These are phyloP conservation scores for Solanum megistacrolobum DNA, from an alignment of 257 asterid genomes.

Conservation along the genomic window DNA sequence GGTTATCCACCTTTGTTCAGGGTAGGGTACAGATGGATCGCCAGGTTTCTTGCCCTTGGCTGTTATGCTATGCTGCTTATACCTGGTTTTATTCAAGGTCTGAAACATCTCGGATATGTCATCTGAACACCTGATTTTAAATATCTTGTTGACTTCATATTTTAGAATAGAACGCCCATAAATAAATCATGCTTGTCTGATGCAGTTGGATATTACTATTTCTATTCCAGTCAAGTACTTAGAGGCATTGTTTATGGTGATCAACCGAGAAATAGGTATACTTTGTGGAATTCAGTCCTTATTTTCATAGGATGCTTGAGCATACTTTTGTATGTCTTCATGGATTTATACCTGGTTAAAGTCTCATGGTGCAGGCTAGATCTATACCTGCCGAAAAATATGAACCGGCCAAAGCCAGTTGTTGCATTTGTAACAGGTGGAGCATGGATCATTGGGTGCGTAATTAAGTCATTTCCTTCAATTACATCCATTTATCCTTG, in stretches of 20 bases:
- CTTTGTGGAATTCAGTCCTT: background rate
- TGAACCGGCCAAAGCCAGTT: constrained; percentile 76
- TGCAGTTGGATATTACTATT: constrained; percentile 91
- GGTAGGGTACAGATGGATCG: constrained; percentile 87
- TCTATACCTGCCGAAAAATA: constrained; percentile 67
- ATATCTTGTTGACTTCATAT: background rate
- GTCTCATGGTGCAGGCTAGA: constrained; percentile 55
- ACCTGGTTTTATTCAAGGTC: constrained; percentile 97
- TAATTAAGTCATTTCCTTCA: background rate
- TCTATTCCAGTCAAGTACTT: constrained; percentile 60
- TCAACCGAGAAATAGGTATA: constrained; percentile 87
- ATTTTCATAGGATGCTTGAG: background rate
- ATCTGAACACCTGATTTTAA: background rate
- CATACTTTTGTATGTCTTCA: background rate
- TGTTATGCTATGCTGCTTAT: constrained; percentile 68
- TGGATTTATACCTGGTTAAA: background rate
- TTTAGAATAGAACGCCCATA: background rate
- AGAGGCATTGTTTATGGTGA: constrained; percentile 85
- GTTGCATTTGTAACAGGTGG: constrained; percentile 98
- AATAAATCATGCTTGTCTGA: constrained; percentile 2
- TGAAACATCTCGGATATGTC: background rate
- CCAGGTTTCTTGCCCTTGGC: constrained; percentile 85
- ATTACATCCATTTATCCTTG: background rate
- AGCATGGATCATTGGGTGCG: constrained; percentile 97
- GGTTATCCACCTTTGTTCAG: constrained; percentile 46